Base-by-base conservation (phyloP, 106 monocot genomes). In the Alisma plantagoaquatica region DNA sequence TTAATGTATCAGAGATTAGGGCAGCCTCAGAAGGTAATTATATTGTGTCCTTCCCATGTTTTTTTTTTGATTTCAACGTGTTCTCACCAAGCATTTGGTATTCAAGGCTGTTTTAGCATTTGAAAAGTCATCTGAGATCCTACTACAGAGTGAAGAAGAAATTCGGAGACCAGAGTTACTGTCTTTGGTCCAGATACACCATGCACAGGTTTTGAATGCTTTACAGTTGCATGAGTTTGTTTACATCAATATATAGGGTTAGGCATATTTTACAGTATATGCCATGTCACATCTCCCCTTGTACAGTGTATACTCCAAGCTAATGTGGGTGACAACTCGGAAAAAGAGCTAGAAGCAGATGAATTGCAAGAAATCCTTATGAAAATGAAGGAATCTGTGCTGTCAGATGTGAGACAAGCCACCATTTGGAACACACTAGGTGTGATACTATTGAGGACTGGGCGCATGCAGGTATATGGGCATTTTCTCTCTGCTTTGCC, bases 171-270 rank as follows among this genome's bases (percentile, higher is more conserved):
- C 88, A 51, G 76, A 85, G 35, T 79, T 98, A 27, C 84, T 98
- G n/a, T 88, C 89, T 49, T 72, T 84, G 32, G 89, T 98, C 29
- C 59, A 79, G 59, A 78, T 71, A 70, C 89, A 98, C 64, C 96
- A 98, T 69, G 88, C 89, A 29, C 96, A 98, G 81, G 96, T 85
- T n/a, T n/a, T n/a, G n/a, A n/a, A n/a, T n/a, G n/a, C n/a, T n/a
- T n/a, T n/a, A n/a, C n/a, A n/a, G n/a, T n/a, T n/a, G n/a, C n/a
- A n/a, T n/a, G n/a, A n/a, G n/a, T n/a, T n/a, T n/a, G n/a, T n/a
- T n/a, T n/a, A n/a, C n/a, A n/a, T n/a, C n/a, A n/a, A n/a, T n/a
- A n/a, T n/a, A n/a, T n/a, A n/a, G n/a, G n/a, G n/a, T n/a, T n/a
- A n/a, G n/a, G n/a, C n/a, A n/a, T n/a, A n/a, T n/a, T n/a, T n/a